Percentiles rank a stretch among this genome's conserved stretches.
Evolutionary conservation across 441 rosid genomes (phyloP).

Genomic region (Euphorbia celastroides): DNA sequence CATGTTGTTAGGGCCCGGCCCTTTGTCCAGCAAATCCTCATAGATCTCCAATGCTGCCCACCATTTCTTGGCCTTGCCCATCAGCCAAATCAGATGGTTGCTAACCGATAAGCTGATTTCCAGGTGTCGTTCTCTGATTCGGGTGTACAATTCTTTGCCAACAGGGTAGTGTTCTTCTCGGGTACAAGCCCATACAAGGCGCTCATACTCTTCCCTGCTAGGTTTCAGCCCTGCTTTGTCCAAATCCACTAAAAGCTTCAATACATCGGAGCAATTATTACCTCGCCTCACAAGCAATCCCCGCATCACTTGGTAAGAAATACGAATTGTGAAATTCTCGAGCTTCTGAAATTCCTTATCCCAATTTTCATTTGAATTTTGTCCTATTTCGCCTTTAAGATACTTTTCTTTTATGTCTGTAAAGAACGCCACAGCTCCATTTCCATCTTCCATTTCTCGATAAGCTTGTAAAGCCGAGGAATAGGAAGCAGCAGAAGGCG

Average conservation of each 20-base stretch:
- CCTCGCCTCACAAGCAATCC: conserved; percentile 63
- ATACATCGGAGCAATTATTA: conserved; percentile 41
- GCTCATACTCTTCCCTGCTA: conserved; percentile 57
- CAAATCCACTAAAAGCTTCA: conserved; percentile 63
- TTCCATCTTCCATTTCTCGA: conserved; percentile 70
- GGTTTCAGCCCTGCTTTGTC: conserved; percentile 52
- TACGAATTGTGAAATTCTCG: conserved; percentile 51
- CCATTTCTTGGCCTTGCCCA: conserved; percentile 94
- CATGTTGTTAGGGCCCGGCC: conserved; percentile 74
- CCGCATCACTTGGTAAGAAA: conserved; percentile 80
- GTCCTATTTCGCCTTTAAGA: conserved; percentile 51
- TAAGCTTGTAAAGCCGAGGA: conserved; percentile 71
- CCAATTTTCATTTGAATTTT: conserved; percentile 44
- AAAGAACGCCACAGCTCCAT: conserved; percentile 69
- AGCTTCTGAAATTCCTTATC: conserved; percentile 55
- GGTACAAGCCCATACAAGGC: conserved; percentile 87
- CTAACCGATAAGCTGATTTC: conserved; percentile 73
- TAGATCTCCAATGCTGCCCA: conserved; percentile 92
- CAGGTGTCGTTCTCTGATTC: conserved; percentile 52
- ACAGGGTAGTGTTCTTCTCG: conserved; percentile 60
- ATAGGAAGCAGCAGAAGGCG: conserved; percentile 62
- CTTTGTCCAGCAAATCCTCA: conserved; percentile 75
- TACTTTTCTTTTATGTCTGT: conserved; percentile 52
- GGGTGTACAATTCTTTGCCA: conserved; percentile 63
- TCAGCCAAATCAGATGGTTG: conserved; percentile 87